Evolutionary conservation across 2,329 filamentous ascomycete genomes (phyloP).

Genomic region (Calonectria ilicicola): DNA sequence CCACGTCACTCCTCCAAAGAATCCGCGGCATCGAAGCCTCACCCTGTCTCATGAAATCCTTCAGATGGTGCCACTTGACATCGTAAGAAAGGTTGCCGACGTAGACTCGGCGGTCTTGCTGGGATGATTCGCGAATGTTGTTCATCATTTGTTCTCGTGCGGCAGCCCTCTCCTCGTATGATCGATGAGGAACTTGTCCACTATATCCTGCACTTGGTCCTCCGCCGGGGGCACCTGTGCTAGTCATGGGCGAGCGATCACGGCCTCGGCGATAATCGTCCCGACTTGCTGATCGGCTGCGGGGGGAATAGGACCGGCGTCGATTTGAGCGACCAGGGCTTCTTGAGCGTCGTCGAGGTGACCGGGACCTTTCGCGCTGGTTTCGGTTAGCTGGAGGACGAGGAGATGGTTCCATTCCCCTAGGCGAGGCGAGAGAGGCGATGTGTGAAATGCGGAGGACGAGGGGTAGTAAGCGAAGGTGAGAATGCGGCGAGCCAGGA

Average conservation of each 20-base stretch:
- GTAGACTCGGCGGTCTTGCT: constrained; percentile 99
- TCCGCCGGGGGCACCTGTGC: constrained; percentile 75
- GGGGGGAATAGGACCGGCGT: constrained; percentile 83
- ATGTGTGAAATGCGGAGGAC: constrained; percentile 12
- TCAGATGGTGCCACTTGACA: constrained; percentile 99
- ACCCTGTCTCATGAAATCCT: constrained; percentile 99
- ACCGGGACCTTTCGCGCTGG: constrained; percentile 87
- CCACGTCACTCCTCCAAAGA: constrained; percentile 41
- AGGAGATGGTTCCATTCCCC: constrained; percentile 32
- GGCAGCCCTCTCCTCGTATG: constrained; percentile 84
- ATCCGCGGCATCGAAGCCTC: constrained; percentile 55
- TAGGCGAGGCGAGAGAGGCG: constrained; percentile 15
- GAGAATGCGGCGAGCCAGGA: constrained; percentile 10
- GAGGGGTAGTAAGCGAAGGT: constrained; percentile 24
- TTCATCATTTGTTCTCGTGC: constrained; percentile 97
- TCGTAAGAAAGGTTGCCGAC: constrained; percentile 99
- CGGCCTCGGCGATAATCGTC: constrained; percentile 80
- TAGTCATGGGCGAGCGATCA: constrained; percentile 89
- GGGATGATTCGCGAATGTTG: constrained; percentile 91
- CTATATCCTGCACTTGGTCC: constrained; percentile 77
- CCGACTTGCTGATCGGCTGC: constrained; percentile 80
- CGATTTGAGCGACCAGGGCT: constrained; percentile 78
- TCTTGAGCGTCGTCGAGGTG: constrained; percentile 84
- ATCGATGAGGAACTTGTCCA: constrained; percentile 73
- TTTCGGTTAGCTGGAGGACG: constrained; percentile 44